Evolutionary conservation across 1,284 basidiomycete genomes (phyloP), one percentile per base, ranked within the genome.

Genomic region (Entoloma clypeatum): DNA sequence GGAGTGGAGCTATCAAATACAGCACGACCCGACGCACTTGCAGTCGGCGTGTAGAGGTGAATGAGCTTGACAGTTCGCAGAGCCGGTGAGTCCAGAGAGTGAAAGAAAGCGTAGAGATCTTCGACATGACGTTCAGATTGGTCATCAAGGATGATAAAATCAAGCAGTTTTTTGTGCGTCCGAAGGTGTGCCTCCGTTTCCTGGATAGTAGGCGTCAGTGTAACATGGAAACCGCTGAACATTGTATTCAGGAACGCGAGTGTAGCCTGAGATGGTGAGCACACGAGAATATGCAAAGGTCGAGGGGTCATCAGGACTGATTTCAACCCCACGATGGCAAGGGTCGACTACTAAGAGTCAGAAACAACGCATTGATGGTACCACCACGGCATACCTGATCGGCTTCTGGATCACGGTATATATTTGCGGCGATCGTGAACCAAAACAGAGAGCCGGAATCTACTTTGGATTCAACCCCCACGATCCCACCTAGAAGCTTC

Each of bases 401-500:
- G 8, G 79, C 75, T 49, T 82, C 79, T 21, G 72, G 70, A 0
- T 73, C 71, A 24, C 71, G 65, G 51, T 69, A 74, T 10, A 75
- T 62, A 49, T 75, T 78, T 14, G 79, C 77, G 1, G 81, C 81
- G 26, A 85, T 75, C 0, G 74, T 79, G 56, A 84, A 85, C 77
- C 77, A 83, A 56, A 85, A 85, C 39, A 67, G 71, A 1, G 80
- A 82, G 2, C 82, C 81, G 36, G 72, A 64, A 38, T 75, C 71
- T 8, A 79, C 61, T 45, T 82, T 74, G 1, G 81, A 83, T 13
- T 77, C 66, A 2, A 85, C 79, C 9, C 79, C 80, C 37, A 86
- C 84, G 4, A 70, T 74, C 13, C 82, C 82, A 16, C 77, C 76
- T 75, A 85, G 81, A n/a, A 85, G 68, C 50, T 80, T 79, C 23